A percentile compares a stretch with the other conserved stretches of the same genome.
Evolutionary conservation across 768 basidiomycete genomes (phyloP).

Genomic region (Leccinum disarticulatum): DNA sequence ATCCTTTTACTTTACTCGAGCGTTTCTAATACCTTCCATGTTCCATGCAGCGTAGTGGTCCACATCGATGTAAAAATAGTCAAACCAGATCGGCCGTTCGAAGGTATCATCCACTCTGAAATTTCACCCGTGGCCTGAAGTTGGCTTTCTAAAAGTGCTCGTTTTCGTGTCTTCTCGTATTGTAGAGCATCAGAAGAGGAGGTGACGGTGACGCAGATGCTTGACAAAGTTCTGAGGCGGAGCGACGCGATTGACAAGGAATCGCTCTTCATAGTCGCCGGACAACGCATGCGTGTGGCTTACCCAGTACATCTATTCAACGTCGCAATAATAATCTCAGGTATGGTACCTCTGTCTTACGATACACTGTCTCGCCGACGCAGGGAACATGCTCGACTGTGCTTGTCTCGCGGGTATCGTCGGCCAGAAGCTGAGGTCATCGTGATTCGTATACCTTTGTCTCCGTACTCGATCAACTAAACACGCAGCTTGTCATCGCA

Average conservation of each 20-base stretch:
- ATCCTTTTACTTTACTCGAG: background rate
- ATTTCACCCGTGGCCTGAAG: constrained; percentile 98
- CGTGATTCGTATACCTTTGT: constrained; percentile 53
- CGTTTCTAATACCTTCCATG: background rate
- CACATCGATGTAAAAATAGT: constrained; percentile 88
- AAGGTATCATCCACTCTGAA: constrained; percentile 92
- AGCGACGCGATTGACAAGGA: constrained; percentile 96
- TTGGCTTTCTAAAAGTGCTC: constrained; percentile 41
- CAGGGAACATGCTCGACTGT: constrained; percentile 95
- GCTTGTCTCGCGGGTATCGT: constrained; percentile 91
- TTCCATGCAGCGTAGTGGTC: constrained; percentile 87
- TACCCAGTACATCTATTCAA: background rate
- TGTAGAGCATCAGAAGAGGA: constrained; percentile 87
- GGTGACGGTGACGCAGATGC: constrained; percentile 82
- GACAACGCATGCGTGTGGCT: constrained; percentile 69
- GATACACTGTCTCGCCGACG: constrained; percentile 86
- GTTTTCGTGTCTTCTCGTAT: background rate
- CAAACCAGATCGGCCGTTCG: constrained; percentile 90
- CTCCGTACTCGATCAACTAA: background rate
- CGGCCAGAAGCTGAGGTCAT: constrained; percentile 92
- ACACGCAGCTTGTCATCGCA: constrained; percentile 32
- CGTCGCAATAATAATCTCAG: constrained; percentile 47
- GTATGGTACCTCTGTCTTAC: constrained; percentile 94
- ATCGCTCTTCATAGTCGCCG: constrained; percentile 88
- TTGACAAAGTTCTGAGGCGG: constrained; percentile 88